These are phyloP conservation scores for Ettlia oleoabundans DNA, from an alignment of 139 green algal genomes.

Conservation along the genomic window DNA sequence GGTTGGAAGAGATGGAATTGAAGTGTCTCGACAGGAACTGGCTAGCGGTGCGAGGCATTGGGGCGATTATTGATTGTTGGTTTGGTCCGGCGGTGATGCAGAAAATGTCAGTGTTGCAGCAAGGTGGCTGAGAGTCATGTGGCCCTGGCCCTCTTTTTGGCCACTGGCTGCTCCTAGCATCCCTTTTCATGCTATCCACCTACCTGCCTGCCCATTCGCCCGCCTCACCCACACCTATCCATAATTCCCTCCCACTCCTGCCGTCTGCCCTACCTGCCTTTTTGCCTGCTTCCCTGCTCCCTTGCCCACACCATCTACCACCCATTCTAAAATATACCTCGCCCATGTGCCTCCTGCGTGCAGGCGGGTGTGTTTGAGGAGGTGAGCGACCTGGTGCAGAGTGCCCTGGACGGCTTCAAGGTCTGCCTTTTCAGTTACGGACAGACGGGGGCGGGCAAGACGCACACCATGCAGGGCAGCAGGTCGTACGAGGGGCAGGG, in stretches of 20 bases:
- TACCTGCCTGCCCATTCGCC: too few relatives aligned
- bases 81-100: too few relatives aligned
- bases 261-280: not conserved
- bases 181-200: too few relatives aligned
- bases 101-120: too few relatives aligned
- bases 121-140: too few relatives aligned
- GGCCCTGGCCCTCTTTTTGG: too few relatives aligned
- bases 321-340: too few relatives aligned
- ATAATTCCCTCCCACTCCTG: not conserved
- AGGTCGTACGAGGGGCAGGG: constrained; percentile 56
- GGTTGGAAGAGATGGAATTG: not conserved
- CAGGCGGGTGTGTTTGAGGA: constrained; percentile 86
- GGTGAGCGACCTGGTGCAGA: constrained; percentile 94
- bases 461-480: constrained; percentile 96
- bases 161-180: too few relatives aligned
- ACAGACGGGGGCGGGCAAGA: constrained; percentile 98
- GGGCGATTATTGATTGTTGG: too few relatives aligned
- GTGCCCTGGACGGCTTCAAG: constrained; percentile 95
- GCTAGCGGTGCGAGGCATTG: too few relatives aligned
- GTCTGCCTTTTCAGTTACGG: constrained; percentile 99
- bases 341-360: too few relatives aligned
- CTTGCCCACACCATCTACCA: not conserved
- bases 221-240: not conserved
- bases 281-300: not conserved
- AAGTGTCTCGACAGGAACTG: too few relatives aligned